Percentiles rank a stretch among this genome's conserved stretches.
Evolutionary conservation across 176 grass and related monocot genomes (phyloP).

Genomic region (Hordeum marinum): DNA sequence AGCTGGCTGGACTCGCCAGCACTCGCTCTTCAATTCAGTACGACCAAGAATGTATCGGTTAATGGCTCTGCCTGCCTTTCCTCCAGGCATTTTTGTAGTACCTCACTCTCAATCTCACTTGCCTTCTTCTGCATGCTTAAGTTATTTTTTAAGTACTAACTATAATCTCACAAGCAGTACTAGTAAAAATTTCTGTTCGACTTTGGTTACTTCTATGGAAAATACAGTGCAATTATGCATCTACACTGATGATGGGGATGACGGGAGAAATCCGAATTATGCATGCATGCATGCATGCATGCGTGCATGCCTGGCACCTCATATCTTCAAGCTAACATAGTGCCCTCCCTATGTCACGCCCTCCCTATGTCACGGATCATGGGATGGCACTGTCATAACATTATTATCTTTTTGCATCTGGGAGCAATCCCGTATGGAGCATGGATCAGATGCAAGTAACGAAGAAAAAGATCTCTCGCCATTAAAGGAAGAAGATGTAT

Average conservation of each 20-base stretch:
- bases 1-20: neutral
- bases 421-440: conserved; percentile 31
- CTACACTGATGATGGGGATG: neutral
- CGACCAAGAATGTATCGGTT: conserved; percentile 28
- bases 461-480: neutral
- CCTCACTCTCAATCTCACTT: neutral
- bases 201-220: neutral
- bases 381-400: neutral
- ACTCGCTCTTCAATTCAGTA: conserved; percentile 2
- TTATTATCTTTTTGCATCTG: neutral
- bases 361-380: neutral
- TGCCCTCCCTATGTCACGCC: neutral
- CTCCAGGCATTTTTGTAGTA: neutral
- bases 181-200: neutral
- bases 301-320: neutral
- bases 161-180: neutral
- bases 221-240: neutral
- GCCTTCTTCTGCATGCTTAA: neutral
- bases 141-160: neutral
- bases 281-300: neutral
- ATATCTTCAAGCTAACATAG: conserved; percentile 12
- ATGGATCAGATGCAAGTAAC: neutral
- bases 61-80: neutral
- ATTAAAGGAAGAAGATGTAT: conserved; percentile 4
- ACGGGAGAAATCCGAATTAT: neutral